These are phyloP conservation scores for Coniferiporia sulphurascens DNA, from an alignment of 1,284 basidiomycete genomes.

Conservation along the genomic window DNA sequence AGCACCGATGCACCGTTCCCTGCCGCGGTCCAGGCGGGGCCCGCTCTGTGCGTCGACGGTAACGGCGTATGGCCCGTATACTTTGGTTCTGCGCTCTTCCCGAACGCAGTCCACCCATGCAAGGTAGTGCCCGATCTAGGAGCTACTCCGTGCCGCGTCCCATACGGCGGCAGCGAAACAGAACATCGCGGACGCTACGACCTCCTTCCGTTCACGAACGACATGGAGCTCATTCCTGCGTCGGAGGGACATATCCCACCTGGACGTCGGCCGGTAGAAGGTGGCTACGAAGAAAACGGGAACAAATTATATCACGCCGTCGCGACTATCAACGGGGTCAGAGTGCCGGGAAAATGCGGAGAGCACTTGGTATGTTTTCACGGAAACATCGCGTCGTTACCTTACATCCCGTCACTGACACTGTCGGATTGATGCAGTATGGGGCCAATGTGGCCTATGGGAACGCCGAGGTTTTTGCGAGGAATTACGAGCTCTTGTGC, in stretches of 20 bases:
- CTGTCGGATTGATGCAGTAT: constrained; percentile 26
- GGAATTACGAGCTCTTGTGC: constrained; percentile 54
- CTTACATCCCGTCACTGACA: constrained; percentile 22
- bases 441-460: constrained; percentile 40
- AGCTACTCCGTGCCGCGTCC: constrained; percentile 43
- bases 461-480: constrained; percentile 38
- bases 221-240: constrained; percentile 68
- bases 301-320: constrained; percentile 51
- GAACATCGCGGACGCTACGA: constrained; percentile 54
- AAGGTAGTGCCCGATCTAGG: constrained; percentile 58
- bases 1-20: constrained; percentile 44
- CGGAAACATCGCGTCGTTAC: constrained; percentile 18
- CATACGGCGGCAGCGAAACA: constrained; percentile 58
- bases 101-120: constrained; percentile 69
- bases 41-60: constrained; percentile 46
- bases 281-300: constrained; percentile 40
- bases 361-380: constrained; percentile 53
- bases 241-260: constrained; percentile 53
- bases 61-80: constrained; percentile 56
- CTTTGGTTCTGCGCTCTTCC: constrained; percentile 66
- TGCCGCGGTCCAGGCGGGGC: constrained; percentile 33
- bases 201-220: constrained; percentile 44
- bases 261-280: constrained; percentile 36
- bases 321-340: constrained; percentile 42
- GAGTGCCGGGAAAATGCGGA: constrained; percentile 69